phyloP scores from a whole-genome alignment of 257 asterid genomes.

The Solanum sparsipilum region DNA sequence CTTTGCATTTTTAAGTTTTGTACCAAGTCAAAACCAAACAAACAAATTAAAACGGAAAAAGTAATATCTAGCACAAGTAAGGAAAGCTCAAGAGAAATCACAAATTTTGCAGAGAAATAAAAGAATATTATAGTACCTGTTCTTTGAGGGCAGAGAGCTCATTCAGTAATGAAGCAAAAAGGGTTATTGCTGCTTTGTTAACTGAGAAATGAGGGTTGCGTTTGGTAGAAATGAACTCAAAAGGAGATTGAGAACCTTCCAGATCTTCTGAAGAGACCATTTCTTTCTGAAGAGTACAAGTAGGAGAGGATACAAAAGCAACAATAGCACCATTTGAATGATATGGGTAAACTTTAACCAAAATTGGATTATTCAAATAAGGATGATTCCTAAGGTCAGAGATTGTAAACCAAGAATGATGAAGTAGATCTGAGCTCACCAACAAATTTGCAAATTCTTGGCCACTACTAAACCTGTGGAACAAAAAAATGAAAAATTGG shows the following conservation, averaged over 20 bases:
- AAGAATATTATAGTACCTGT: neutral
- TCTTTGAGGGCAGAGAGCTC: conserved; percentile 5
- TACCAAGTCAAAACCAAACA: too few relatives aligned
- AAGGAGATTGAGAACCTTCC: neutral
- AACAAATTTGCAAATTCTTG: conserved; percentile 2
- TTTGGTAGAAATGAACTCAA: conserved; percentile 12
- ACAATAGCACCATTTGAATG: conserved; percentile 5
- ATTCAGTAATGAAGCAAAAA: conserved; percentile 3
- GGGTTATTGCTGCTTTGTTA: conserved; percentile 3
- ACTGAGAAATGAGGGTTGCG: conserved; percentile 16
- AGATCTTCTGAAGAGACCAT: conserved; percentile 4
- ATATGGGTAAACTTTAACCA: neutral
- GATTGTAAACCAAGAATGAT: conserved; percentile 10
- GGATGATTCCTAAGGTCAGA: neutral
- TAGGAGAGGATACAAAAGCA: conserved; percentile 15
- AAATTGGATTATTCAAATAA: neutral
- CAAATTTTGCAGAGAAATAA: neutral
- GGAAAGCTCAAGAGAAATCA: neutral
- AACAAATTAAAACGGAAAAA: accelerated
- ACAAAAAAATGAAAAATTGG: neutral
- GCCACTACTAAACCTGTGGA: conserved; percentile 11
- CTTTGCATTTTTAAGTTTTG: neutral
- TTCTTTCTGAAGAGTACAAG: neutral
- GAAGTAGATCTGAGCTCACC: conserved; percentile 9
- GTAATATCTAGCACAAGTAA: neutral